phyloP scores from a whole-genome alignment of 176 grass and related monocot species.

The Miscanthus lutarioriparius region DNA sequence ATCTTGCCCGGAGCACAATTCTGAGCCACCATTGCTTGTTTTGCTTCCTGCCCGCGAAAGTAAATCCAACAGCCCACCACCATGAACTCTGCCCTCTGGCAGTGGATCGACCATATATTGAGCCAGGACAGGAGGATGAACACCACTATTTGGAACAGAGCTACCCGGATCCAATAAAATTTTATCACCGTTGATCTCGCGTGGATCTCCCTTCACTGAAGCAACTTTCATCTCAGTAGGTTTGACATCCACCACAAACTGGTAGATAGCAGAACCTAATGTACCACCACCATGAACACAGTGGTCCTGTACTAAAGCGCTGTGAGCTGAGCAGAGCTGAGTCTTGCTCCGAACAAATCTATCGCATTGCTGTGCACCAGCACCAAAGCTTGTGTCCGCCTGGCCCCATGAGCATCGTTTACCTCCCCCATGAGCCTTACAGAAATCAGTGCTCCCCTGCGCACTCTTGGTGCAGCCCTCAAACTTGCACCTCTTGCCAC shows the following conservation, averaged over 20 bases:
- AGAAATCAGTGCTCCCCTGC: slow-evolving; percentile 81
- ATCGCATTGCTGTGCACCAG: slow-evolving; percentile 50
- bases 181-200: background rate
- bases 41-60: slow-evolving; percentile 41
- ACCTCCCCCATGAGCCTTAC: slow-evolving; percentile 82
- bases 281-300: slow-evolving; percentile 79
- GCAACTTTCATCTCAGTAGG: slow-evolving; percentile 32
- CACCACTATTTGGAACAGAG: background rate
- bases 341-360: slow-evolving; percentile 70
- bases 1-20: slow-evolving; percentile 32
- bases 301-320: slow-evolving; percentile 66
- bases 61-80: slow-evolving; percentile 71
- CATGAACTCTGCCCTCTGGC: slow-evolving; percentile 85
- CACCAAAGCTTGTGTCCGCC: slow-evolving; percentile 22
- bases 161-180: background rate
- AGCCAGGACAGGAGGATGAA: background rate
- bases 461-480: slow-evolving; percentile 74
- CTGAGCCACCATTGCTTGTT: slow-evolving; percentile 3
- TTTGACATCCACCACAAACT: slow-evolving; percentile 13
- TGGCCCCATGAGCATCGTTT: slow-evolving; percentile 67
- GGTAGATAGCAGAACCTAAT: slow-evolving; percentile 36
- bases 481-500: slow-evolving; percentile 72
- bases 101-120: slow-evolving; percentile 31
- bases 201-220: slow-evolving; percentile 28
- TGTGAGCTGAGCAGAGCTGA: slow-evolving; percentile 59